A percentile compares a stretch with the other conserved stretches of the same genome.
These are phyloP conservation scores for Boechera retrofracta DNA, from an alignment of 345 rosid species.

Conservation along the genomic window DNA sequence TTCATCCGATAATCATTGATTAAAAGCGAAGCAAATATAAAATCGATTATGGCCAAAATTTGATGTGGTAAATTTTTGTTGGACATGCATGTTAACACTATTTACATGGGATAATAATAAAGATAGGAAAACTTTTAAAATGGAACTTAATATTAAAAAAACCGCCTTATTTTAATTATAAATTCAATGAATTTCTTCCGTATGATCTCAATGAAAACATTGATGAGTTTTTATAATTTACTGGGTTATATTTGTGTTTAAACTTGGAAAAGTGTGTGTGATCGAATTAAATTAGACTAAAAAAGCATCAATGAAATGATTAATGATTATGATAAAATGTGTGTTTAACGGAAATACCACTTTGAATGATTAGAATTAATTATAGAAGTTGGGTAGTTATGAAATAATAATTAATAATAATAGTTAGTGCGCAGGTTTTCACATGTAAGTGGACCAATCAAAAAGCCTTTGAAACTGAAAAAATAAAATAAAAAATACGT, in stretches of 20 bases:
- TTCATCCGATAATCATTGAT: not conserved
- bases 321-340: constrained; percentile 20
- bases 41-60: not conserved
- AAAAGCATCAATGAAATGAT: constrained; percentile 17
- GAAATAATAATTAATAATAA: not conserved
- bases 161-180: not conserved
- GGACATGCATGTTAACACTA: not conserved
- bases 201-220: not conserved
- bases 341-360: constrained; percentile 29
- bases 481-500: not conserved
- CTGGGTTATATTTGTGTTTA: not conserved
- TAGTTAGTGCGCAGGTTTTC: constrained; percentile 33
- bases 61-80: not conserved
- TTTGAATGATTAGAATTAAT: constrained; percentile 35
- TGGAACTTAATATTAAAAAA: not conserved
- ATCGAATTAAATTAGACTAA: constrained; percentile 5
- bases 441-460: constrained; percentile 47
- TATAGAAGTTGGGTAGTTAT: constrained; percentile 34
- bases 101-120: not conserved
- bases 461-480: constrained; percentile 30
- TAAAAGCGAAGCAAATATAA: not conserved
- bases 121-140: not conserved
- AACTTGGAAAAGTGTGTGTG: not conserved
- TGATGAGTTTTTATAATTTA: not conserved
- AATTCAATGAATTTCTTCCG: not conserved